phyloP scores from a whole-genome alignment of 768 basidiomycete genomes.

The Suillus cothurnatus region DNA sequence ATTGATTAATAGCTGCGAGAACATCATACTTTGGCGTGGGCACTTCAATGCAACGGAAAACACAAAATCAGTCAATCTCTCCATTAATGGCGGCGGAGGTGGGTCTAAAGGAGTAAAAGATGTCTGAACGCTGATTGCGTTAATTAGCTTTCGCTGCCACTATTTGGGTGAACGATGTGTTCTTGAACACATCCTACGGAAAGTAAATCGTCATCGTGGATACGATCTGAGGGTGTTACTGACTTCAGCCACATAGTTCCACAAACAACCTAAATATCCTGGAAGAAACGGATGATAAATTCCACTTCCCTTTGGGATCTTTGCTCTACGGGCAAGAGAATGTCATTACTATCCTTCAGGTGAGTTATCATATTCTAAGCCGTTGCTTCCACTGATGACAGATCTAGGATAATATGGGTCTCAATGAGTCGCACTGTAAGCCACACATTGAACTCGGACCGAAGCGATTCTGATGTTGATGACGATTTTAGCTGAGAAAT shows the following conservation, averaged over 20 bases:
- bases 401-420: conserved; percentile 74
- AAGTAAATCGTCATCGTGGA: conserved; percentile 49
- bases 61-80: conserved; percentile 69
- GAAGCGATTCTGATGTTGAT: conserved; percentile 8
- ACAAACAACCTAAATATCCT: conserved; percentile 62
- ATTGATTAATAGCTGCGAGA: conserved; percentile 64
- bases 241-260: conserved; percentile 44
- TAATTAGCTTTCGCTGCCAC: conserved; percentile 72
- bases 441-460: not conserved
- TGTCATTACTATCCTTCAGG: conserved; percentile 78
- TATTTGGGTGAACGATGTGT: conserved; percentile 76
- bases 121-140: not conserved
- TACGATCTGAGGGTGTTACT: not conserved
- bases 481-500: conserved; percentile 49
- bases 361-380: conserved; percentile 25
- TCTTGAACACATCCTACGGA: conserved; percentile 73
- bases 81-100: conserved; percentile 84
- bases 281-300: conserved; percentile 70
- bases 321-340: conserved; percentile 60
- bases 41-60: conserved; percentile 67
- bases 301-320: conserved; percentile 59
- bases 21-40: conserved; percentile 79
- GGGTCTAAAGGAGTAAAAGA: conserved; percentile 10
- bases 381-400: not conserved
- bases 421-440: conserved; percentile 63